Base-by-base conservation (phyloP, 1,284 basidiomycete species). In the Cutaneotrichosporon dermatis region DNA sequence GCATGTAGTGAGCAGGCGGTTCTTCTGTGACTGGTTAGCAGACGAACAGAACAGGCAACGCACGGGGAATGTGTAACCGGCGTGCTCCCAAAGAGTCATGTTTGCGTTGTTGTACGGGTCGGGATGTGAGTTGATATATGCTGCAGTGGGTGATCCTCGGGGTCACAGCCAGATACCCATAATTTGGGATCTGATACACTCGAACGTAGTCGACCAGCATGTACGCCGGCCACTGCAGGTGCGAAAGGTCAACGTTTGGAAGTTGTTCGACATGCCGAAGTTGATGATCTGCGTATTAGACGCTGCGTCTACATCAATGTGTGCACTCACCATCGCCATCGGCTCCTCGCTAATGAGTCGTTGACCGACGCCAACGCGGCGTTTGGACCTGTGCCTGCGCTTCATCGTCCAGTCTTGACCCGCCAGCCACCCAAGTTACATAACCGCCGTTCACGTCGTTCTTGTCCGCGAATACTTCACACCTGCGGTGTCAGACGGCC, bases 291-390 rank as follows among this genome's bases (percentile, higher is more conserved):
- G 87, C 85, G 87, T 58, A 40, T 54, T 6, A 59, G n/a, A 11
- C 13, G 6, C 8, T 7, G 4, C 15, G 13, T 13, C 7, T 16
- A 3, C 1, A n/a, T 3, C 12, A n/a, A 34, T 3, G 6, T 37
- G 7, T 7, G 6, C 8, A 51, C 71, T 52, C 42, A 76, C 73
- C 69, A 77, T 70, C 5, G 70, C 80, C 88, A 93, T 86, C 6
- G 91, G 90, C 74, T 93, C 92, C 69, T 89, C 84, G 0, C 92
- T 85, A 35, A 97, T 81, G 1, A 86, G 84, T 46, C 94, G 81
- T 36, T 84, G 82, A 1, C 85, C 80, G 59, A 96, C 90, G 66
- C 90, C 80, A 3, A 86, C 85, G 1, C 70, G 65, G 79, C 55
- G 73, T 96, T 90, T 0, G 88, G 83, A 6, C 79, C 86, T 80